Percentiles rank a stretch among this genome's conserved stretches.
Evolutionary conservation across 306 rosid species (phyloP).

Genomic region (Sphenostylis stenocarpa): DNA sequence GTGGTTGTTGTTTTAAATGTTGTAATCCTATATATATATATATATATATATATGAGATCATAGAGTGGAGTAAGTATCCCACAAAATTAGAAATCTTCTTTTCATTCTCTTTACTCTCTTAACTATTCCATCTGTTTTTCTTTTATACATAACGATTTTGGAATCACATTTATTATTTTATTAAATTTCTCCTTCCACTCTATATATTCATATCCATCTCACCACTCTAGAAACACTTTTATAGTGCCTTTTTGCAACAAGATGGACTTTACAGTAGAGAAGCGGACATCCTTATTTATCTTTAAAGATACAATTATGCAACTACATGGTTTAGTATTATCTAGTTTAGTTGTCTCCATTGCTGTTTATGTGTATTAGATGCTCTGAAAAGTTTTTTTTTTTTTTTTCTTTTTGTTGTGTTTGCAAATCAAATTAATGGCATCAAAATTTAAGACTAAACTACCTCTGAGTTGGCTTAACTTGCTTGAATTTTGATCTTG

Average conservation of each 20-base stretch:
- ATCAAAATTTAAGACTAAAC: background rate
- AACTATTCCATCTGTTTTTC: background rate
- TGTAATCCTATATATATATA: too few species aligned
- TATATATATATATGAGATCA: too few species aligned
- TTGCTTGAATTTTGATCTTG: slow-evolving; percentile 23
- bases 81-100: too few species aligned
- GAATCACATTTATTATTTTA: background rate
- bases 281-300: background rate
- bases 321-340: background rate
- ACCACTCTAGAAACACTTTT: too few species aligned
- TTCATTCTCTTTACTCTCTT: too few species aligned
- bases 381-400: background rate
- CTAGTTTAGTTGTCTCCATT: background rate
- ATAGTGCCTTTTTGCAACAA: background rate
- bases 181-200: background rate
- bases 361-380: background rate
- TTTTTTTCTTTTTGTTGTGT: background rate
- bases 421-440: background rate
- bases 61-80: too few species aligned
- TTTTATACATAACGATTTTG: background rate
- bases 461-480: slow-evolving; percentile 2
- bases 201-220: too few species aligned
- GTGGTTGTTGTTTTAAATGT: too few species aligned
- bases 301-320: background rate
- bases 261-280: background rate